Conservation (phyloP, 75 land plant species). For the Cunninghamia lanceolata region DNA sequence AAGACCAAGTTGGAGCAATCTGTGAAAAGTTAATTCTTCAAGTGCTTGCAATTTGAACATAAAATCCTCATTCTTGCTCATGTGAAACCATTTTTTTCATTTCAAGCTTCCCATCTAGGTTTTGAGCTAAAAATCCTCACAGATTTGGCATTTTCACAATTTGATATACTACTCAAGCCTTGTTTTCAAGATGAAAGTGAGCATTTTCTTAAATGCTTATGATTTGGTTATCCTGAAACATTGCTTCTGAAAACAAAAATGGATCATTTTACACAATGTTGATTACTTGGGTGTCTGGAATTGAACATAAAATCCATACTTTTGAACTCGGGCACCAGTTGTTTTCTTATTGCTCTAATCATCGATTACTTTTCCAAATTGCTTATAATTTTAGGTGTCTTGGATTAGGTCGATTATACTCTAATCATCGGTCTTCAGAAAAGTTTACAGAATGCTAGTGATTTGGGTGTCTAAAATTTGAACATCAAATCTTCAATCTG, state of each 20-base stretch:
- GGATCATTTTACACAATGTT: background rate
- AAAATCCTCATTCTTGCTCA: background rate
- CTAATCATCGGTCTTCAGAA: background rate
- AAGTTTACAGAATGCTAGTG: background rate
- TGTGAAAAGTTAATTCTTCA: too few relatives aligned
- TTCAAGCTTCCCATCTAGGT: background rate
- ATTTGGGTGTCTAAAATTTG: background rate
- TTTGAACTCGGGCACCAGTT: background rate
- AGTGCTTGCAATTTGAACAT: background rate
- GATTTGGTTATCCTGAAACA: background rate
- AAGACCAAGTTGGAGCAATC: background rate
- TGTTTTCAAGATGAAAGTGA: too few relatives aligned
- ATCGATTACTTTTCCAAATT: too few relatives aligned
- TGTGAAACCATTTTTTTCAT: background rate
- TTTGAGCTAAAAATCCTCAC: background rate
- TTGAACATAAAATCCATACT: background rate
- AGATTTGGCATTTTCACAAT: too few relatives aligned
- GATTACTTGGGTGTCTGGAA: background rate
- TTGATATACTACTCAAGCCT: too few relatives aligned
- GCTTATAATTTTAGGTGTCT: background rate
- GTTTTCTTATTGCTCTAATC: background rate
- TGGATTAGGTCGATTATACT: background rate
- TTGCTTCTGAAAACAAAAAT: background rate
- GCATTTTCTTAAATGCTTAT: too few relatives aligned
- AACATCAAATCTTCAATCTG: background rate